These are phyloP conservation scores for Eucalyptus curtisii DNA, from an alignment of 345 rosid species.

Conservation along the genomic window DNA sequence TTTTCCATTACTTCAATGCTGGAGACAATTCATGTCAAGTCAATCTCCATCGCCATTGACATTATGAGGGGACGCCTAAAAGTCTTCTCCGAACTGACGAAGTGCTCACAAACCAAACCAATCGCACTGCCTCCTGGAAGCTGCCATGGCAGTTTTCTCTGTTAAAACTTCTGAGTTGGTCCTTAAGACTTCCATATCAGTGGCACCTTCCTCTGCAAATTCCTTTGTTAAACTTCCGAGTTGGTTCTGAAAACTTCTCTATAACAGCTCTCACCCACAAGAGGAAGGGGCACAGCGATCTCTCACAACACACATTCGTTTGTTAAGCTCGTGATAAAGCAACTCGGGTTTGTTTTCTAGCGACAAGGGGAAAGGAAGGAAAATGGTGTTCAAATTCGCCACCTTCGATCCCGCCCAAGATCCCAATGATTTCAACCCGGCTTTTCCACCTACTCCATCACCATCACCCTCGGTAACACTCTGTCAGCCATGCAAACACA, in stretches of 20 bases:
- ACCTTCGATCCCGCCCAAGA: neutral
- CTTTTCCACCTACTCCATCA: neutral
- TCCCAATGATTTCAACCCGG: neutral
- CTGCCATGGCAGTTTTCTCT: neutral
- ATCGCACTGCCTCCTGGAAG: neutral
- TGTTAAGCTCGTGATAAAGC: neutral
- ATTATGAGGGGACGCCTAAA: neutral
- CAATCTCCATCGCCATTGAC: neutral
- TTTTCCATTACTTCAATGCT: neutral
- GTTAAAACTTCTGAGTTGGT: neutral
- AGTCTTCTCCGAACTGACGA: neutral
- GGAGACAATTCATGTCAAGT: neutral
- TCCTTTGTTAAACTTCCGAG: neutral
- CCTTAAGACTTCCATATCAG: neutral
- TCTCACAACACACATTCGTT: neutral
- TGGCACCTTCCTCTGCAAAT: fast-evolving
- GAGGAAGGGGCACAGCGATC: neutral
- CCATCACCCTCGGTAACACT: neutral
- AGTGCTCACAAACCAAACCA: too few relatives aligned
- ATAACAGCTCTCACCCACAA: neutral
- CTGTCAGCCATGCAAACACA: neutral
- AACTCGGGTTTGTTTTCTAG: neutral
- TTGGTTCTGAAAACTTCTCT: neutral
- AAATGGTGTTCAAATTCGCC: neutral
- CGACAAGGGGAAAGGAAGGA: neutral